Evolutionary conservation across 208 protist genomes (phyloP), one percentile per base, ranked within the genome.

Genomic region (Acanthamoeba lenticulata): DNA sequence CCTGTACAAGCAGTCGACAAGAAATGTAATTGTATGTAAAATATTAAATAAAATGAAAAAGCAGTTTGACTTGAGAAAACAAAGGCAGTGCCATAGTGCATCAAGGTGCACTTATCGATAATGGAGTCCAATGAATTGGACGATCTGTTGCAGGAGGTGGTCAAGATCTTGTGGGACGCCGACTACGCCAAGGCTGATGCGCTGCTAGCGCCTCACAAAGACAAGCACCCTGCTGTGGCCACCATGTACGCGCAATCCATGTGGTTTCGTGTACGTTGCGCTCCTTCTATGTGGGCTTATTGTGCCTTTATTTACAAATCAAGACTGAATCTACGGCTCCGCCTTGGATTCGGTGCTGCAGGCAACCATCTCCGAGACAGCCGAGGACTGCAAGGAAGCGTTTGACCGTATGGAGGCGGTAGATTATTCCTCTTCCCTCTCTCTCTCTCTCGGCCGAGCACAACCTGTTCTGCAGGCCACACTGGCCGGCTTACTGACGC

Each of bases 201-300:
- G 17, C 29, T 45, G 1, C 38, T 77, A 5, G 67, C 38, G 34
- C 36, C 67, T 5, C 67, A 77, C 38, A 44, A 45, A 19, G 67
- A 77, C 67, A 77, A 44, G 1, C 67, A 77, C 38, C 67, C 79
- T 60, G 79, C 47, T n/a, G 45, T 60, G 27, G 79, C 79, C 36
- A 88, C 79, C 47, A 29, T 88, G 29, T 88, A 88, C 44, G 40
- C 79, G 2, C 29, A 88, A 19, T 88, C 79, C 45, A 88, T 88
- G 79, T 88, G 79, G 79, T 21, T 88, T 24, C 15, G 79, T 11
- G 79, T 88, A 88, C 47, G 13, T 7, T 69, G 29, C 60, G 5
- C 60, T 29, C 19, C 6, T n/a, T 7, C 19, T n/a, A 7, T 69
- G 29, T 69, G 6, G 6, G 13, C 6, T 69, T n/a, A 69, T 44